Base-by-base conservation (phyloP, 2,329 filamentous ascomycete genomes). In the Trichoderma koningiopsis region DNA sequence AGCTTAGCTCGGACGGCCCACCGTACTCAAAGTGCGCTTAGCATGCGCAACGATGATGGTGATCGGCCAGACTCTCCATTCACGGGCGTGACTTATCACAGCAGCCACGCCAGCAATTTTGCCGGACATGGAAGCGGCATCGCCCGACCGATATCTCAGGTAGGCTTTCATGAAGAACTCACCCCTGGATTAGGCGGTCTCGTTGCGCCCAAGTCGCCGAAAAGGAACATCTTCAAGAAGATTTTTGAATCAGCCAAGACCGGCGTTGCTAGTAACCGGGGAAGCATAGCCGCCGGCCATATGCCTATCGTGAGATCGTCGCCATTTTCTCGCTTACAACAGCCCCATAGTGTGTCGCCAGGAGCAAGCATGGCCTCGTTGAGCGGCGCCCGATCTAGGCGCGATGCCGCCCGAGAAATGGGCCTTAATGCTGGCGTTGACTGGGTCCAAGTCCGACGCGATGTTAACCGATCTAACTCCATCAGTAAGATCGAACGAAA, bases 381-480 rank as follows among this genome's bases (percentile, higher is more conserved):
- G 71, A 80, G 80, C 53, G 79, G 73, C 56, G 72, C 76, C 13
- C 77, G 77, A 31, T 74, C 79, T 69, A 80, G 76, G 67, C 83
- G 83, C 57, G 87, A 89, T 71, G 81, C 86, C 5, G 86, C 89
- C 16, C 86, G 87, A 68, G 93, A 96, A 22, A 91, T 91, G 86
- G 93, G 91, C 2, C 79, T 91, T 7, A 86, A 83, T 47, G 74
- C 82, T 24, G 82, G 82, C 13, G 86, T 92, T 16, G 95, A 98
- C 78, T 99, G 96, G 94, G 94, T 99, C n/a, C 94, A 98, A 78
- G 94, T 98, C 27, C 91, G 96, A 43, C 89, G 96, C 57, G 96
- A 99, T 79, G 91, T 99, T 58, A 98, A 99, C 79, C 88, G 96
- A 43, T 97, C 95, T 4, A 98, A 97, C 76, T 96, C 95, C 0